phyloP scores from a whole-genome alignment of 2,329 filamentous ascomycete genomes.

The Pseudogymnoascus sp. region DNA sequence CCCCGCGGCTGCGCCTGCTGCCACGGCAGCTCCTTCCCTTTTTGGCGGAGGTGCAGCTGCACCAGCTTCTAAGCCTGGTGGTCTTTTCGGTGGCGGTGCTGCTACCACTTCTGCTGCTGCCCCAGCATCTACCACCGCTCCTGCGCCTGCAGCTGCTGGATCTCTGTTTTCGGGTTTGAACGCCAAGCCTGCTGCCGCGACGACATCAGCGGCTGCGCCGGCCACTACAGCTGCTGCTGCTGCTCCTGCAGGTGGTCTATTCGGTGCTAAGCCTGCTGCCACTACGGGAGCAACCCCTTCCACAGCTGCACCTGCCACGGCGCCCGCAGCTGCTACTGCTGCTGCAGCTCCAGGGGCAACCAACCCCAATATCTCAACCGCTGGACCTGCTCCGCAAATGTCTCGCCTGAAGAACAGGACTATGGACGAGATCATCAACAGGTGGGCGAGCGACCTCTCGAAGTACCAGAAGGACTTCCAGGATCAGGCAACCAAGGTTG shows the following conservation, averaged over 20 bases:
- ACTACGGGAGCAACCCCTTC: conserved; percentile 25
- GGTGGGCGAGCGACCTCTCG: conserved; percentile 89
- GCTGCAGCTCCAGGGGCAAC: conserved; percentile 19
- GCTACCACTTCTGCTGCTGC: conserved; percentile 23
- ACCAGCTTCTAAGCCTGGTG: not conserved
- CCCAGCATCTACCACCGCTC: conserved; percentile 12
- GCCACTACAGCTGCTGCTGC: not conserved
- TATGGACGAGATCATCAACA: conserved; percentile 97
- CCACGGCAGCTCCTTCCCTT: conserved; percentile 8
- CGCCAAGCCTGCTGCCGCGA: conserved; percentile 17
- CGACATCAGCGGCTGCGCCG: conserved; percentile 21
- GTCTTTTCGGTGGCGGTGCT: conserved; percentile 10
- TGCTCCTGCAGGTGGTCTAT: conserved; percentile 10
- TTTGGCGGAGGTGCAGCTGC: conserved; percentile 13
- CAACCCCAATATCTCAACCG: conserved; percentile 61
- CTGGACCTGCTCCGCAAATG: conserved; percentile 73
- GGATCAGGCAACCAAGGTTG: conserved; percentile 77
- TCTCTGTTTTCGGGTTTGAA: conserved; percentile 21
- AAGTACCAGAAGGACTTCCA: conserved; percentile 98
- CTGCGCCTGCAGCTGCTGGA: conserved; percentile 26
- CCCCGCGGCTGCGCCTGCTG: not conserved
- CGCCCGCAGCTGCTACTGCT: conserved; percentile 15
- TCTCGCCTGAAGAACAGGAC: conserved; percentile 96
- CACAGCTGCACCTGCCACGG: conserved; percentile 19
- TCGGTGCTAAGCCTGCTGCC: conserved; percentile 13